These are phyloP conservation scores for Sporisorium graminicola DNA, from an alignment of 1,284 basidiomycete genomes.

Conservation along the genomic window DNA sequence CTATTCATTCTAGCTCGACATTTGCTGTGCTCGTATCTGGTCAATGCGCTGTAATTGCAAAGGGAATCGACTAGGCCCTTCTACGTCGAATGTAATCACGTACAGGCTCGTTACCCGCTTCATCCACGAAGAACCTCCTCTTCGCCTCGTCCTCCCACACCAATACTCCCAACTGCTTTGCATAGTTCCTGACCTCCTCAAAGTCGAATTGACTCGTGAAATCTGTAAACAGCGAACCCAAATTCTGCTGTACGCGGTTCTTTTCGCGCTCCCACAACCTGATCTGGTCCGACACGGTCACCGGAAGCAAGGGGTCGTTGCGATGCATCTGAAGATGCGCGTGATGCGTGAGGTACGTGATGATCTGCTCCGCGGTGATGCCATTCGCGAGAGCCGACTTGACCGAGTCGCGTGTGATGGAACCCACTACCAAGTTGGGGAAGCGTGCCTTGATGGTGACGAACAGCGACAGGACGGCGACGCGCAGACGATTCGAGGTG, in stretches of 20 bases:
- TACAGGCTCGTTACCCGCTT: conserved; percentile 74
- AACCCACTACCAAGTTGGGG: conserved; percentile 94
- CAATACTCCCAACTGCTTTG: conserved; percentile 82
- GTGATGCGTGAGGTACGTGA: conserved; percentile 91
- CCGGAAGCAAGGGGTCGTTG: conserved; percentile 89
- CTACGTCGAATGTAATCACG: conserved; percentile 60
- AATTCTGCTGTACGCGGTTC: conserved; percentile 78
- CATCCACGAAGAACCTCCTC: conserved; percentile 84
- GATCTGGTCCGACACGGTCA: conserved; percentile 98
- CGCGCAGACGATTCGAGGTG: conserved; percentile 95
- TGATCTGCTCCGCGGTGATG: conserved; percentile 97
- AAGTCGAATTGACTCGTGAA: conserved; percentile 89
- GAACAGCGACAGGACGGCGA: conserved; percentile 94
- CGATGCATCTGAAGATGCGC: conserved; percentile 98
- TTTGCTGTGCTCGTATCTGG: background rate
- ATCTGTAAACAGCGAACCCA: conserved; percentile 80
- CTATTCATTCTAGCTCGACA: background rate
- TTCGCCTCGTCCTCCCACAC: conserved; percentile 80
- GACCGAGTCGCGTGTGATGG: conserved; percentile 93
- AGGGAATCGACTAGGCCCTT: conserved; percentile 9
- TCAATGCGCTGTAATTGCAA: conserved; percentile 1
- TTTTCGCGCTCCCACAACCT: conserved; percentile 97
- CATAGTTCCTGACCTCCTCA: conserved; percentile 86
- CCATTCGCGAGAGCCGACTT: conserved; percentile 93
- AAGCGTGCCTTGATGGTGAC: conserved; percentile 92